Conservation (phyloP, 441 rosid genomes). For the Adansonia gregorii region DNA sequence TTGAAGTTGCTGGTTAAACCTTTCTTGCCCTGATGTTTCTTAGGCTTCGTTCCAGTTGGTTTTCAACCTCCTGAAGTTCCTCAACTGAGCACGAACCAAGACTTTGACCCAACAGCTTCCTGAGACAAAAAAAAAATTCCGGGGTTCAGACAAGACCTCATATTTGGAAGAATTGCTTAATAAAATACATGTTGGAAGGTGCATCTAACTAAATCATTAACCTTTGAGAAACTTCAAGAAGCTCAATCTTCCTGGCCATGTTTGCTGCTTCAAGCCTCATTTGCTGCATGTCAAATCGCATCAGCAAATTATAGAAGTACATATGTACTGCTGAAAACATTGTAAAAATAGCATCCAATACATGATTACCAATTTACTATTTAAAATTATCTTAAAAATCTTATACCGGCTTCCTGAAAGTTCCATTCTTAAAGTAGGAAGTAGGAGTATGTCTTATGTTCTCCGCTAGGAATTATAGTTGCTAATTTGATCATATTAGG, state of each 20-base stretch:
- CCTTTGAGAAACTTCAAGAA: slow-evolving; percentile 53
- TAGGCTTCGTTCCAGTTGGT: slow-evolving; percentile 63
- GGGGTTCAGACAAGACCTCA: background rate
- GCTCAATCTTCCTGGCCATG: slow-evolving; percentile 51
- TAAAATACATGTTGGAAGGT: background rate
- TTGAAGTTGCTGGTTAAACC: slow-evolving; percentile 36
- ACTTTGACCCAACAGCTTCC: slow-evolving; percentile 64
- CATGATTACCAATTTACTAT: background rate
- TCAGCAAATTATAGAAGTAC: background rate
- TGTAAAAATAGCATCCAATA: background rate
- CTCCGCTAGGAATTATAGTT: background rate
- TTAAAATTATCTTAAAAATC: background rate
- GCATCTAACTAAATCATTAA: slow-evolving; percentile 30
- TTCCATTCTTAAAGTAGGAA: background rate
- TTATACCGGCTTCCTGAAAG: background rate
- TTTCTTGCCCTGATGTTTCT: slow-evolving; percentile 60
- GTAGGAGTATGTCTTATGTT: background rate
- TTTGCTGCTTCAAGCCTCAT: slow-evolving; percentile 42
- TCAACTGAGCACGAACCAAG: slow-evolving; percentile 46
- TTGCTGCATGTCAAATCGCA: slow-evolving; percentile 45
- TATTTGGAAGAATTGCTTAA: background rate
- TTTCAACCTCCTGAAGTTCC: slow-evolving; percentile 53
- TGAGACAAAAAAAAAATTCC: slow-evolving; percentile 30
- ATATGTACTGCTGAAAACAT: background rate
- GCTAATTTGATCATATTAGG: background rate